These are phyloP conservation scores for Populus nigra DNA, from an alignment of 345 rosid genomes.

Conservation along the genomic window DNA sequence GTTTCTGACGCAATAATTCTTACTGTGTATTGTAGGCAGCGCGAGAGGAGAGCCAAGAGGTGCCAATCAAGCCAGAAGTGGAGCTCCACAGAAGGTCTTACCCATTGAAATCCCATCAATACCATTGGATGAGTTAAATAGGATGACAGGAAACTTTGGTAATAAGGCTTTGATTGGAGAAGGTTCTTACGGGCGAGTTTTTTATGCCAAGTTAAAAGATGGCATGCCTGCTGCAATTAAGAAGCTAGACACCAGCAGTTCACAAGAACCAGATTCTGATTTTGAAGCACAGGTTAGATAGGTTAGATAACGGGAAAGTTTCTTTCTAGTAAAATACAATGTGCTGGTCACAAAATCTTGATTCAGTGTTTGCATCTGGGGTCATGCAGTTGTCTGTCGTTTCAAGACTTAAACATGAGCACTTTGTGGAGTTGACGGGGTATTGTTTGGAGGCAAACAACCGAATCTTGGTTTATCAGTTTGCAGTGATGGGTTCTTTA, in stretches of 20 bases:
- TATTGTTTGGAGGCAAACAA: constrained; percentile 78
- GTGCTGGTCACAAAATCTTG: not conserved
- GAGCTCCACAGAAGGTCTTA: constrained; percentile 69
- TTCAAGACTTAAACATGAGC: constrained; percentile 82
- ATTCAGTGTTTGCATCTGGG: not conserved
- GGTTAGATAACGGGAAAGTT: constrained; percentile 30
- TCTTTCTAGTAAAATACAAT: not conserved
- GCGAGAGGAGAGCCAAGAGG: constrained; percentile 75
- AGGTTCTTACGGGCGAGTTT: constrained; percentile 98
- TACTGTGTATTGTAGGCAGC: constrained; percentile 31
- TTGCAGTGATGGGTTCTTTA: constrained; percentile 78
- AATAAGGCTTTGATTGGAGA: constrained; percentile 85
- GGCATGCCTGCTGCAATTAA: constrained; percentile 70
- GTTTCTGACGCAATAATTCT: not conserved
- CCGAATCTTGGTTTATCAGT: constrained; percentile 70
- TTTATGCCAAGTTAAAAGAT: constrained; percentile 50
- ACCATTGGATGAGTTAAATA: constrained; percentile 63
- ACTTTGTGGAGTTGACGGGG: constrained; percentile 80
- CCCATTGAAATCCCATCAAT: constrained; percentile 76
- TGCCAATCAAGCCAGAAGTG: constrained; percentile 48
- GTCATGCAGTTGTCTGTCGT: constrained; percentile 66
- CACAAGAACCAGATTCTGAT: constrained; percentile 78
- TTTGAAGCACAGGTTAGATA: constrained; percentile 78
- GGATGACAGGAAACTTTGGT: constrained; percentile 64
- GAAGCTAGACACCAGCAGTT: constrained; percentile 74